Evolutionary conservation across 192 early-diverging fungal genomes (phyloP), one percentile per base, ranked within the genome.

Genomic region (Oehlia diaphana): DNA sequence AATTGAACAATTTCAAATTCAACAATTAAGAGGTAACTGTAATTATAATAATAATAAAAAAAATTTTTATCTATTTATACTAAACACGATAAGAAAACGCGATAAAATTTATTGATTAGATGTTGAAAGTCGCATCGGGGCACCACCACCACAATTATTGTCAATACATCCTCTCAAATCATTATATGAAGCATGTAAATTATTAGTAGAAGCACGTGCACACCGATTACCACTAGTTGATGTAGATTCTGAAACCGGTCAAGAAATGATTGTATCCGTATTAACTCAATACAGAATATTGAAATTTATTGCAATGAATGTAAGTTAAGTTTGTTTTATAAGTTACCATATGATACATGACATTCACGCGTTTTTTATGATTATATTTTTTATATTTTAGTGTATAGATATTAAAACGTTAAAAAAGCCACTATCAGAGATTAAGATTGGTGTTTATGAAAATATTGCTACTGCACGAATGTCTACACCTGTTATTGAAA

Each of bases 211-310:
- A 61, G 91, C 93, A 72, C 88, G 95, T 81, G 90, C 96, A 37
- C 96, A 96, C 81, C 90, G 96, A 42, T 85, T 99, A 63, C 96
- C 97, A 0, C 83, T 99, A 23, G 89, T 99, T 47, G 97, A 99
- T 83, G 86, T 88, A 44, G 94, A 94, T 71, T 83, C 87, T 14
- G 90, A 89, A 72, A 93, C 88, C 47, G 91, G 89, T 49, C 86
- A 88, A 71, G 96, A 97, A 81, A 92, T 93, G 80, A 94, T 99
- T 35, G 93, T 98, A 9, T 96, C 95, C 26, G 94, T 97, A 63
- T 88, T 99, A 64, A 96, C 95, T 6, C 91, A 95, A 77, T 93
- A 93, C 83, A 89, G 94, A 77, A 96, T 97, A 72, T 87, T 97
- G 26, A 93, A 94, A 81, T 95, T 93, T 84, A 91, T 97, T 74